Evolutionary conservation across 805 yeast genomes (phyloP).

Genomic region (Wickerhamomyces bisporus): DNA sequence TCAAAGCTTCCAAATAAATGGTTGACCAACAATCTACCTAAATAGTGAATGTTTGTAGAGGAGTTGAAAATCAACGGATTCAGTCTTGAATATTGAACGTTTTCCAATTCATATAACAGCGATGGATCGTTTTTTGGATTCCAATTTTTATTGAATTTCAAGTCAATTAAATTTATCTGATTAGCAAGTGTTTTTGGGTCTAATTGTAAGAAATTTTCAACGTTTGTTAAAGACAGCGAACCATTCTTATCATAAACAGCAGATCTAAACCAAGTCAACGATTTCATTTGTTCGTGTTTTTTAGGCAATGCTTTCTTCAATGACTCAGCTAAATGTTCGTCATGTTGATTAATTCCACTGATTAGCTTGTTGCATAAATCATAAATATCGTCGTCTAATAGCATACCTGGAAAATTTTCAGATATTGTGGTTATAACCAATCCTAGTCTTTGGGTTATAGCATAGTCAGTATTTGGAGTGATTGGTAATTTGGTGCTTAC

Average conservation of each 20-base stretch:
- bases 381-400: conserved; percentile 58
- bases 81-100: conserved; percentile 34
- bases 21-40: conserved; percentile 62
- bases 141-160: conserved; percentile 65
- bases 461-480: conserved; percentile 29
- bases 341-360: conserved; percentile 41
- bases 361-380: conserved; percentile 53
- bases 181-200: conserved; percentile 52
- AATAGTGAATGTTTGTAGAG: conserved; percentile 61
- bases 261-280: conserved; percentile 27
- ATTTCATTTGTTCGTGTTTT: conserved; percentile 42
- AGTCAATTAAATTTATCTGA: conserved; percentile 63
- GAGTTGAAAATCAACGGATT: conserved; percentile 80
- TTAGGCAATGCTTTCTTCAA: conserved; percentile 49
- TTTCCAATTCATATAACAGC: conserved; percentile 47
- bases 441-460: conserved; percentile 46
- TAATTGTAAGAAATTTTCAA: conserved; percentile 48
- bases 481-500: conserved; percentile 18
- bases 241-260: conserved; percentile 16
- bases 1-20: conserved; percentile 58
- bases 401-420: conserved; percentile 60
- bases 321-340: conserved; percentile 40
- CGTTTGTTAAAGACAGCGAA: conserved; percentile 24
- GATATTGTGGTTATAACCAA: conserved; percentile 51
- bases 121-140: conserved; percentile 77